Base-by-base conservation (phyloP, 2,329 filamentous ascomycete species). In the Aureobasidium uvarum region DNA sequence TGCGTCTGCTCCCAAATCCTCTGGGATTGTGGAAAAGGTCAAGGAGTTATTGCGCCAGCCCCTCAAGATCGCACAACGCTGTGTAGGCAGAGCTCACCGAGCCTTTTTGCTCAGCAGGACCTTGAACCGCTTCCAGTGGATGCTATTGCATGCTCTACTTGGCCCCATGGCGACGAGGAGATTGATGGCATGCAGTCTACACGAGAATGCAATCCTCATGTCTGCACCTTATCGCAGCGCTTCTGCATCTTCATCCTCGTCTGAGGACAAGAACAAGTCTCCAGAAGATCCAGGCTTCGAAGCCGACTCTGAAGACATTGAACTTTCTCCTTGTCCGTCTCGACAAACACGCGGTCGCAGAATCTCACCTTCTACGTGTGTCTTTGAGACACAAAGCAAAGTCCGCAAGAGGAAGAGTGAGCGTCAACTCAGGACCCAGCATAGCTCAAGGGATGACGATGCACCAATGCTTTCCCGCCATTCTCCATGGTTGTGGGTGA, bases 401-500 rank as follows among this genome's bases (percentile, higher is more conserved):
- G 10, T 52, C 2, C 50, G 36, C 8, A 52, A 52, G 5, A 18
- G 48, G 1, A 51, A 18, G 18, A n/a, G 7, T n/a, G 41, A 43
- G 2, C 16, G n/a, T 3, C 41, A 43, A n/a, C 18, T 10, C n/a
- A 45, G 43, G 11, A 23, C 2, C 10, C 33, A 36, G 10, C n/a
- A 43, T 33, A 55, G 28, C 14, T 4, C 23, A 20, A 36, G 28
- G 43, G 10, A 43, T 33, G 33, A 56, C 10, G 23, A 55, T n/a
- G 46, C 52, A n/a, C 55, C 64, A 1, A 62, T 59, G 55, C 10
- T 60, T 10, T 43, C 39, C 10, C 69, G 71, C 63, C 71, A 75
- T 51, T 75, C 71, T 41, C 72, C 80, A 10, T 74, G 73, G 65
- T 70, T 81, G 43, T 83, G 81, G 81, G 72, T 80, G 41, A 80